Evolutionary conservation across 169 alveolate genomes (phyloP), one percentile per base, ranked within the genome.

Genomic region (Babesia bigemina): DNA sequence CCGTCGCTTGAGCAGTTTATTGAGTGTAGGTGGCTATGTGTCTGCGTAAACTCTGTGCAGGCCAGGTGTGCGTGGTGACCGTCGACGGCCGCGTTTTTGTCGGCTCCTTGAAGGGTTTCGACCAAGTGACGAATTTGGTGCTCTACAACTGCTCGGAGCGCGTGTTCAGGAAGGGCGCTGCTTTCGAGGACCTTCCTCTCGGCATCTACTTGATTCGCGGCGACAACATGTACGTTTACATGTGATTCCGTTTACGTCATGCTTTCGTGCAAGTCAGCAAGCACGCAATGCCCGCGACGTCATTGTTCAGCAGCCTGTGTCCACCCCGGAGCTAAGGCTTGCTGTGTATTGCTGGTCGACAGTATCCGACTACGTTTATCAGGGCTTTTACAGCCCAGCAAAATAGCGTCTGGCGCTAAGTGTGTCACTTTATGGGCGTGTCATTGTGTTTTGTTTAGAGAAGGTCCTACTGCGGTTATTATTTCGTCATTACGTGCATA

Each of bases 91-190:
- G 96, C 52, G 82, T 94, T 39, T 94, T 93, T 49, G 92, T 93
- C 67, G 97, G 97, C 22, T 78, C 84, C 29, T 63, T 94, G 60
- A 88, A 87, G 66, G 97, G 97, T 13, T 94, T 94, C 75, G 97
- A 94, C 74, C 97, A 94, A 61, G 72, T 93, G 29, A 93, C 96
- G 28, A 94, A 94, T 69, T 60, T 94, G 69, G 91, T 94, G 24
- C 86, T 94, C 44, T 79, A 87, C 63, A 76, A 94, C 39, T 92
- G 97, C 75, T 50, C 53, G 63, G 97, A 94, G 70, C 86, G 95
- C 61, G 93, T 94, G 26, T 94, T 92, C 75, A 88, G 85, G 73
- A 70, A 55, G 26, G 90, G 86, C 19, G 91, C 91, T 12, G 88
- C 93, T 8, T 90, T 86, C 56, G 96, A 93, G 81, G 87, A 88